Percentiles rank a stretch among this genome's conserved stretches.
Conservation (phyloP, 306 rosid genomes). For the Mucuna pruriens region DNA sequence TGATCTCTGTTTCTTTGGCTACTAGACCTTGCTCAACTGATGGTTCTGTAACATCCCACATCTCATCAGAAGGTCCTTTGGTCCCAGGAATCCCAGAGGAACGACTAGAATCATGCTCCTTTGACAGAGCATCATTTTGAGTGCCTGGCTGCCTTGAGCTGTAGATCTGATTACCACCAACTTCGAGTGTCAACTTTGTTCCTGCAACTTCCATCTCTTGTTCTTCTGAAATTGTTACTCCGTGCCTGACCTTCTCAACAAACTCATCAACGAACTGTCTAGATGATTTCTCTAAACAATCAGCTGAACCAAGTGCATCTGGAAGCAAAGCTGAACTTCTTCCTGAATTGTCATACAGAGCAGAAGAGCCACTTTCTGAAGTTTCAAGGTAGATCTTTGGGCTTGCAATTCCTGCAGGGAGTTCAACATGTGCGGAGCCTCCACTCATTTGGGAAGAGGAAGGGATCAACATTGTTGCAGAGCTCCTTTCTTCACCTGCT, state of each 20-base stretch:
- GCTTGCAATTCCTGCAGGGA: slow-evolving; percentile 39
- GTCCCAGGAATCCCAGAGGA: slow-evolving; percentile 68
- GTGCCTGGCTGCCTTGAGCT: slow-evolving; percentile 40
- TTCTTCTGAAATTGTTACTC: slow-evolving; percentile 58
- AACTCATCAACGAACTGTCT: slow-evolving; percentile 68
- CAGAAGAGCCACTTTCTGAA: slow-evolving; percentile 62
- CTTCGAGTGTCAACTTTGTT: slow-evolving; percentile 44
- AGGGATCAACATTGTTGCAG: slow-evolving; percentile 53
- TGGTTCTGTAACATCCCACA: slow-evolving; percentile 70
- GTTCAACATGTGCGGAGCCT: slow-evolving; percentile 43
- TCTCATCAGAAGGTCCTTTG: slow-evolving; percentile 82
- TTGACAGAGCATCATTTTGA: slow-evolving; percentile 48
- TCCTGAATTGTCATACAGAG: slow-evolving; percentile 44
- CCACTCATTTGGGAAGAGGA: slow-evolving; percentile 63
- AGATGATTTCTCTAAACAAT: slow-evolving; percentile 65
- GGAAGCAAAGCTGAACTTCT: slow-evolving; percentile 47
- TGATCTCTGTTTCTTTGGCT: slow-evolving; percentile 55
- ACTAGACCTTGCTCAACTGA: slow-evolving; percentile 47
- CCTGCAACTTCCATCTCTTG: slow-evolving; percentile 49
- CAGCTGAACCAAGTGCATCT: slow-evolving; percentile 77
- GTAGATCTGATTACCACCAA: slow-evolving; percentile 41
- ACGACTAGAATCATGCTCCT: slow-evolving; percentile 46
- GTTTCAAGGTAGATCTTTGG: slow-evolving; percentile 49
- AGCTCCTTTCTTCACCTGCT: slow-evolving; percentile 50
- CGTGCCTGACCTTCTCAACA: slow-evolving; percentile 59